Evolutionary conservation across 345 rosid genomes (phyloP), one percentile per base, ranked within the genome.

Genomic region (Eucalyptus fibrosa): DNA sequence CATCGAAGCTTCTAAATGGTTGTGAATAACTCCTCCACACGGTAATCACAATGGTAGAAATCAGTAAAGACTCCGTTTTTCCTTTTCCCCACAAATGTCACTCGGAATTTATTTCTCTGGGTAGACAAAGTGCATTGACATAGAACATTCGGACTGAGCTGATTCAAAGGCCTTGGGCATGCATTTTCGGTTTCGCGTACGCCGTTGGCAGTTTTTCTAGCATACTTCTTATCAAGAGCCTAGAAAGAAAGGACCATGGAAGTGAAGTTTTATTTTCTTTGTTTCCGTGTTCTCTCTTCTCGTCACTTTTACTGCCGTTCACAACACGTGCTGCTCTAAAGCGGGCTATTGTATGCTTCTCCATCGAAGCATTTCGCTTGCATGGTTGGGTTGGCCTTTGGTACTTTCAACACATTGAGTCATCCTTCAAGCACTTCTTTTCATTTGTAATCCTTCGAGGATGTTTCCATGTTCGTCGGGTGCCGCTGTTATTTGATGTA

Each of bases 401-500:
- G 69, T 56, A 56, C 62, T 56, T 56, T 24, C 15, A 28, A 60
- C 32, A 28, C 32, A 12, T 28, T 6, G 32, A 60, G 32, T 60
- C 7, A 60, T 60, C 69, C 28, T 28, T 60, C 50, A 18, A n/a
- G 80, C 18, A 47, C 17, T 82, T 82, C 18, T 32, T 50, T 59
- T 88, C 32, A 42, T 32, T 13, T 42, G 45, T 37, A 26, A 55
- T 89, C 28, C 55, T 42, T 88, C 85, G 94, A 97, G 99, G 98
- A 93, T 87, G 89, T 95, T 50, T 97, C 92, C 89, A 91, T 94
- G 86, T 95, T 95, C 90, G n/a, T 86, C 95, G 96, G 42, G 92
- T 96, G 87, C 97, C 99, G 10, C 90, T 97, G 94, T 97, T 96
- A 91, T 89, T 94, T 62, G 96, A 95, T 89, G 87, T 51, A 50